Conservation (phyloP, 768 basidiomycete genomes). For the Agrocybe pediades region DNA sequence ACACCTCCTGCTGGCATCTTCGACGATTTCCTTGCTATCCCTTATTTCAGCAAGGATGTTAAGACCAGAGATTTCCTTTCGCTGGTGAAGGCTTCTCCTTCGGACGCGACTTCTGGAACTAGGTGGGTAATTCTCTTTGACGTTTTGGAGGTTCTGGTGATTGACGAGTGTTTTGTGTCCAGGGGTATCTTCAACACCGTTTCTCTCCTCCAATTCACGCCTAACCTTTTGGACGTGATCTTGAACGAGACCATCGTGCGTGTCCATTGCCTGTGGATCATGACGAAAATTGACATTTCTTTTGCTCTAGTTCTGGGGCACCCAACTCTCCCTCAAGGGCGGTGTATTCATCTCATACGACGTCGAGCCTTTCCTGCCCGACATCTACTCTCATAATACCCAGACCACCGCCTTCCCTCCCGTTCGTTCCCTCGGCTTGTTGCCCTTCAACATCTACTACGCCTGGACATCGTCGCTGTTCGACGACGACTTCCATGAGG, state of each 20-base stretch:
- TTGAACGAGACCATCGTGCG: slow-evolving; percentile 39
- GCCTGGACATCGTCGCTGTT: slow-evolving; percentile 19
- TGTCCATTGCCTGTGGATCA: slow-evolving; percentile 11
- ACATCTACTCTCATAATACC: slow-evolving; percentile 37
- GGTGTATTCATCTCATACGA: slow-evolving; percentile 34
- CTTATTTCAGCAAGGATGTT: slow-evolving; percentile 30
- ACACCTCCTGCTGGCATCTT: slow-evolving; percentile 44
- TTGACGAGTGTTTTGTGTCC: not conserved
- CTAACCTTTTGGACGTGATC: slow-evolving; percentile 32
- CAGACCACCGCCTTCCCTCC: slow-evolving; percentile 48
- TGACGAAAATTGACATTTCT: slow-evolving; percentile 6
- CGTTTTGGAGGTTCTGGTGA: not conserved
- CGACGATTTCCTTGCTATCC: slow-evolving; percentile 46
- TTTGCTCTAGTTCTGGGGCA: slow-evolving; percentile 30
- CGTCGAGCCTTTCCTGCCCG: slow-evolving; percentile 46
- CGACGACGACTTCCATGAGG: slow-evolving; percentile 31
- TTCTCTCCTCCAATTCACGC: slow-evolving; percentile 31
- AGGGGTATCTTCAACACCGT: slow-evolving; percentile 36
- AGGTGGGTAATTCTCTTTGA: slow-evolving; percentile 12
- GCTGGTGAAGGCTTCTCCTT: slow-evolving; percentile 31
- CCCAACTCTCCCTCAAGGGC: slow-evolving; percentile 19
- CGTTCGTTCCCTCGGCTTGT: slow-evolving; percentile 18
- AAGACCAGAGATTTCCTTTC: slow-evolving; percentile 33
- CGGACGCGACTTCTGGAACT: slow-evolving; percentile 25
- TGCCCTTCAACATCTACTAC: slow-evolving; percentile 29